phyloP scores from a whole-genome alignment of 2,329 filamentous ascomycete species.

The Thermoascus crustaceus region DNA sequence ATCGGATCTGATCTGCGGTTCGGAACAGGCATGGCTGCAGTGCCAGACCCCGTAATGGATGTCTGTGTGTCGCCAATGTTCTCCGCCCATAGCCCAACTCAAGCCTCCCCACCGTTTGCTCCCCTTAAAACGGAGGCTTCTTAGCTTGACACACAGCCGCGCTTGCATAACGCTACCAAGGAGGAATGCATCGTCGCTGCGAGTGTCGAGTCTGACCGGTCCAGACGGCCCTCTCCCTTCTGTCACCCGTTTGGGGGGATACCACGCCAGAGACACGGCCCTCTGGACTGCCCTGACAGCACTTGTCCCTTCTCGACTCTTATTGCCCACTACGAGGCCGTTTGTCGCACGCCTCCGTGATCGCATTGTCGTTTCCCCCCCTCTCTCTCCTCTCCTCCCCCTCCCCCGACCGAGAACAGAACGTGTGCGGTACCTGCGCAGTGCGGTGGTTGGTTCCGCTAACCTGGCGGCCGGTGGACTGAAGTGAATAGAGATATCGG shows the following conservation, averaged over 20 bases:
- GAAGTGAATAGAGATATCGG: background rate
- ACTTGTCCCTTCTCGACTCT: background rate
- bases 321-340: background rate
- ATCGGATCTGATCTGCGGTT: slow-evolving; percentile 1
- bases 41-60: background rate
- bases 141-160: slow-evolving; percentile 21
- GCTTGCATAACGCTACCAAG: slow-evolving; percentile 16
- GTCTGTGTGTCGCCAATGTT: background rate
- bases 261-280: background rate
- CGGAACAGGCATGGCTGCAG: background rate
- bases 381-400: too few species aligned
- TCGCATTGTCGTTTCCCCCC: too few species aligned
- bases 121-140: slow-evolving; percentile 16
- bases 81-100: background rate
- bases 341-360: too few species aligned
- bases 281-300: too few species aligned
- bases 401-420: too few species aligned
- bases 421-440: too few species aligned
- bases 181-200: slow-evolving; percentile 9
- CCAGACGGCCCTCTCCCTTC: slow-evolving; percentile 8
- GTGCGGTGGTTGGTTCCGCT: too few species aligned
- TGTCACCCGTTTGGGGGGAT: background rate
- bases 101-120: slow-evolving; percentile 15
- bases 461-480: too few species aligned
- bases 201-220: slow-evolving; percentile 14